These are phyloP conservation scores for Drosera capensis DNA, from an alignment of 148 eudicot species.

Conservation along the genomic window DNA sequence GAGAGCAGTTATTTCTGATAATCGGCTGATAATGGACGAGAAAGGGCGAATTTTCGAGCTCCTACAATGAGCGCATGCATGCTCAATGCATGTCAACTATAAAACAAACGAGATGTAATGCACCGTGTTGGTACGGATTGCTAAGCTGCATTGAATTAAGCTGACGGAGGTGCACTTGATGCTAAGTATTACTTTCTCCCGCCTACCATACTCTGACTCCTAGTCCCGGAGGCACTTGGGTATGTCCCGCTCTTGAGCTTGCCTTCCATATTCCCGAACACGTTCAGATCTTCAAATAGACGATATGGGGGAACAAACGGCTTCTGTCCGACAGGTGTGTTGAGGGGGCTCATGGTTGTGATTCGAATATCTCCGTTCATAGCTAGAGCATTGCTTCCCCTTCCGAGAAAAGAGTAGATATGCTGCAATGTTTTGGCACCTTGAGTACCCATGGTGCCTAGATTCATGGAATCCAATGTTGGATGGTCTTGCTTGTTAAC, in stretches of 20 bases:
- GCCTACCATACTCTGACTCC: constrained; percentile 38
- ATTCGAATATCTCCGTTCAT: constrained; percentile 32
- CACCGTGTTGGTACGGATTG: too few relatives aligned
- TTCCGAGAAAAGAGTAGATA: constrained; percentile 18
- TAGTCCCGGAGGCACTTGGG: constrained; percentile 38
- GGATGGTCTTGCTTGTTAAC: constrained; percentile 9
- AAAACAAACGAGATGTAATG: too few relatives aligned
- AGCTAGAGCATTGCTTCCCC: constrained; percentile 15
- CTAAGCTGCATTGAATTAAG: too few relatives aligned
- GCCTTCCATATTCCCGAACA: constrained; percentile 28
- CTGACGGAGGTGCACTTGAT: too few relatives aligned
- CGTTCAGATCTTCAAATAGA: constrained; percentile 89
- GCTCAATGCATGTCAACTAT: too few relatives aligned
- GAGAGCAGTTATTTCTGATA: too few relatives aligned
- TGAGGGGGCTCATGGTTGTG: constrained; percentile 14
- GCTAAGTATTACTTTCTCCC: constrained; percentile 49
- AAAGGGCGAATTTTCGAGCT: too few relatives aligned
- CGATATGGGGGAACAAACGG: constrained; percentile 67
- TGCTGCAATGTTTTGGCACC: constrained; percentile 23
- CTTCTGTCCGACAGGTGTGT: constrained; percentile 28
- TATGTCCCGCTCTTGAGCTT: constrained; percentile 46
- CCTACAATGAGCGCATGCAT: too few relatives aligned
- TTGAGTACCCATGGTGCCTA: constrained; percentile 15
- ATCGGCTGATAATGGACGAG: too few relatives aligned
- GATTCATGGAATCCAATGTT: constrained; percentile 11